Evolutionary conservation across 768 basidiomycete genomes (phyloP).

Genomic region (Lepiota brunneoincarnata): DNA sequence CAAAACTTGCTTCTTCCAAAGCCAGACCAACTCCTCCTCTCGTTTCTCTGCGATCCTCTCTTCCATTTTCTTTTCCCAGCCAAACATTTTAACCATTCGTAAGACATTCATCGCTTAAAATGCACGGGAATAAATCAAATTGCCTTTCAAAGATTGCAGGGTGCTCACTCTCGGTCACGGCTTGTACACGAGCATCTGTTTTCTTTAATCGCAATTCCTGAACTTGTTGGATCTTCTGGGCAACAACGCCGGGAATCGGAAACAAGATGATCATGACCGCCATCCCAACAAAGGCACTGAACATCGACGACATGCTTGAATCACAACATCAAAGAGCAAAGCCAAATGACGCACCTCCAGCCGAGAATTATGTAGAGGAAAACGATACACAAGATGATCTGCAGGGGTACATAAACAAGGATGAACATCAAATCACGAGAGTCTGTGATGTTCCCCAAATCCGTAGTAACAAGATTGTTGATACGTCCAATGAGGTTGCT

Average conservation of each 20-base stretch:
- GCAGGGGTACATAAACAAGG: slow-evolving; percentile 39
- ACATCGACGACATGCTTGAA: not conserved
- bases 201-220: slow-evolving; percentile 50
- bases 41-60: slow-evolving; percentile 55
- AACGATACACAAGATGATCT: slow-evolving; percentile 34
- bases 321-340: slow-evolving; percentile 9
- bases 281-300: slow-evolving; percentile 60
- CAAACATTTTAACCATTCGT: slow-evolving; percentile 73
- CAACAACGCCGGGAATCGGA: slow-evolving; percentile 59
- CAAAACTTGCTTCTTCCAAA: slow-evolving; percentile 56
- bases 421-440: slow-evolving; percentile 35
- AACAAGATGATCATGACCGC: slow-evolving; percentile 48
- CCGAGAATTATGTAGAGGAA: slow-evolving; percentile 49
- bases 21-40: slow-evolving; percentile 56
- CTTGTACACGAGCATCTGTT: slow-evolving; percentile 59
- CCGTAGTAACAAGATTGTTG: slow-evolving; percentile 75
- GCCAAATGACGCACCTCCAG: slow-evolving; percentile 40
- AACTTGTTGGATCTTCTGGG: slow-evolving; percentile 45
- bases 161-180: slow-evolving; percentile 55
- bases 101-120: slow-evolving; percentile 49
- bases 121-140: slow-evolving; percentile 16
- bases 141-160: not conserved
- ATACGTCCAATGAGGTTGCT: slow-evolving; percentile 69
- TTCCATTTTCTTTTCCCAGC: slow-evolving; percentile 58
- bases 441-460: slow-evolving; percentile 41